Base-by-base conservation (phyloP, 2,329 filamentous ascomycete genomes). In the Phialocephala subalpina region DNA sequence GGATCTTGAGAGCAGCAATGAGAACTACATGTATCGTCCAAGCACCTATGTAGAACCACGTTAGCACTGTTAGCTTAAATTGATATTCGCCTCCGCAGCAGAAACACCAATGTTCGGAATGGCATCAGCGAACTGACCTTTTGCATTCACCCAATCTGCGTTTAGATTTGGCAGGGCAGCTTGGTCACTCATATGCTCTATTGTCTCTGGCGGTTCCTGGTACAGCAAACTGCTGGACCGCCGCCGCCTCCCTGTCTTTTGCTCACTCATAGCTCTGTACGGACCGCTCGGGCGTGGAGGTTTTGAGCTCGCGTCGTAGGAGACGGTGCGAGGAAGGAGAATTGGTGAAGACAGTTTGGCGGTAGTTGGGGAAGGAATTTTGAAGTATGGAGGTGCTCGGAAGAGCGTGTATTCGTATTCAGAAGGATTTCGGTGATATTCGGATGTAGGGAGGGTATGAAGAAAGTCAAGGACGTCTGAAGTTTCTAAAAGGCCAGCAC, bases 121-220 rank as follows among this genome's bases (percentile, higher is more conserved):
- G 33, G 25, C 40, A 29, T 58, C 35, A 25, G 52, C 53, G 38
- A 60, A 79, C 87, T 82, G 83, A 98, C 96, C 96, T 89, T 99
- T 99, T 76, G 94, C 93, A 81, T 98, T 98, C 73, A 97, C 97
- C 96, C 96, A 99, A 82, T 97, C 93, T 73, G 96, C 94, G 81
- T 99, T 99, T 77, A 97, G 82, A 77, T 99, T 99, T 60, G 96
- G 96, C 74, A 97, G 85, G 42, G 93, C 92, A 64, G 94, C 92
- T 84, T 98, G 96, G 80, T 99, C 96, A 78, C 92, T 97, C 81
- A 97, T 93, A 82, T 97, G 96, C 84, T 99, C 96, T 77, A 97
- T 89, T 64, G 95, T 97, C 85, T 99, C 96, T 67, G 91, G 90
- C 63, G 96, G 96, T 81, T 99, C 96, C 78, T 97, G 94, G 81